Base-by-base conservation (phyloP, 768 basidiomycete species). In the Lentinula lateritia region DNA sequence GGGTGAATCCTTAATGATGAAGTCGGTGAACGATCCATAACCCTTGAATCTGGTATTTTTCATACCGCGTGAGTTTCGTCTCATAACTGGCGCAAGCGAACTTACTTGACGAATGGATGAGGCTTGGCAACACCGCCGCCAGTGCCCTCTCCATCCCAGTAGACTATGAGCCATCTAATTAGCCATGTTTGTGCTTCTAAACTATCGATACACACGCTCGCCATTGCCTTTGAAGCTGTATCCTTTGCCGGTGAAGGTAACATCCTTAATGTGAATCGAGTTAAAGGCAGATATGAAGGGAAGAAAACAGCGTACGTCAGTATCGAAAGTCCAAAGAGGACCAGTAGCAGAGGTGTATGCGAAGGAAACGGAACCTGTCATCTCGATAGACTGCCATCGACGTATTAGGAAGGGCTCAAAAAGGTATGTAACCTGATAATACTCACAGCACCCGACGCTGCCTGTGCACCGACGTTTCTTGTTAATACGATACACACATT, bases 141-240 rank as follows among this genome's bases (percentile, higher is more conserved):
- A 15, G 46, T 39, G 12, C 74, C 73, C 5, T 15, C 10, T 20
- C 73, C 70, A 8, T 74, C 73, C 73, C 62, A 62, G 58, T 62
- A 62, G 9, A 45, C 53, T 39, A 46, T 4, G 10, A 48, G 9
- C 28, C 28, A 20, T 5, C 34, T 7, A 18, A 23, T 12, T 48
- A 28, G 28, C 28, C 28, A 28, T 28, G 28, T 28, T 28, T 28
- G 28, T 28, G 28, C 28, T 28, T 28, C 28, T 28, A 28, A 28
- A 28, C 28, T 28, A 28, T 28, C 28, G 28, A 28, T 28, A 56
- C 55, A 5, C 16, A 41, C 56, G 42, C 32, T 23, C 18, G 41
- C 45, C 50, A 41, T 53, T 61, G 13, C 48, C 50, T 12, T 52
- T 52, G 41, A 61, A 54, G 32, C 45, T 52, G 18, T 20, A 39